Percentiles rank a stretch among this genome's conserved stretches.
These are phyloP conservation scores for Prinsepia uniflora DNA, from an alignment of 306 rosid genomes.

Conservation along the genomic window DNA sequence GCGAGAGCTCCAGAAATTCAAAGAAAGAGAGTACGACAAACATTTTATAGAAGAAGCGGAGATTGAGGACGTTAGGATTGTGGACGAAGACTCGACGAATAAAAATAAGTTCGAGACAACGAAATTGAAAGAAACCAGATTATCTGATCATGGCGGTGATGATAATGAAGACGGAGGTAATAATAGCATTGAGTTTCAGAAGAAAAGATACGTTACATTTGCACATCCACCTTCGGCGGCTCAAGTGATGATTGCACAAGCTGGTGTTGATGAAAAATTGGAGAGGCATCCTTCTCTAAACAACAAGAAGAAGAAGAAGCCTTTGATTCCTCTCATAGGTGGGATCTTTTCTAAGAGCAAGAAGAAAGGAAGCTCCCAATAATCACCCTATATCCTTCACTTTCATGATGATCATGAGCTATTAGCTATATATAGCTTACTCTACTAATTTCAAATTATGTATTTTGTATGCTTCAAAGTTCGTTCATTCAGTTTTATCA, in stretches of 20 bases:
- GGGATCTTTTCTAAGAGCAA: slow-evolving; percentile 71
- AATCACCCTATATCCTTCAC: no score
- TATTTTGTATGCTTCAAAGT: no score
- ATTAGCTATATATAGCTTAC: no score
- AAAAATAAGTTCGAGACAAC: slow-evolving; percentile 24
- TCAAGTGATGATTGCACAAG: slow-evolving; percentile 45
- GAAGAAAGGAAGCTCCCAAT: slow-evolving; percentile 49
- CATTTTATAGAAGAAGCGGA: slow-evolving; percentile 40
- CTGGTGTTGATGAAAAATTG: slow-evolving; percentile 32
- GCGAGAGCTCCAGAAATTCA: slow-evolving; percentile 53
- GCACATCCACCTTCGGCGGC: slow-evolving; percentile 63
- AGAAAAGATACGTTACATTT: slow-evolving; percentile 82
- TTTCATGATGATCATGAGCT: no score
- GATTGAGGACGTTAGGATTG: slow-evolving; percentile 55
- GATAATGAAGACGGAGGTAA: slow-evolving; percentile 22
- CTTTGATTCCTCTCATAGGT: slow-evolving; percentile 58
- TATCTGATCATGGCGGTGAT: no score
- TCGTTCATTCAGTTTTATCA: no score
- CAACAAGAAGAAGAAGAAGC: slow-evolving; percentile 61
- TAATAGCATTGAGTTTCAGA: slow-evolving; percentile 53
- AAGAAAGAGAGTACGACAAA: slow-evolving; percentile 41
- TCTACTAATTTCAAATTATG: no score
- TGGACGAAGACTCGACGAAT: slow-evolving; percentile 30
- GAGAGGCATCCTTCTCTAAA: slow-evolving; percentile 62
- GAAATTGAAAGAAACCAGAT: slow-evolving; percentile 22